A percentile compares a stretch with the other conserved stretches of the same genome.
Evolutionary conservation across 2,329 filamentous ascomycete species (phyloP).

Genomic region (Plenodomus biglobosus): DNA sequence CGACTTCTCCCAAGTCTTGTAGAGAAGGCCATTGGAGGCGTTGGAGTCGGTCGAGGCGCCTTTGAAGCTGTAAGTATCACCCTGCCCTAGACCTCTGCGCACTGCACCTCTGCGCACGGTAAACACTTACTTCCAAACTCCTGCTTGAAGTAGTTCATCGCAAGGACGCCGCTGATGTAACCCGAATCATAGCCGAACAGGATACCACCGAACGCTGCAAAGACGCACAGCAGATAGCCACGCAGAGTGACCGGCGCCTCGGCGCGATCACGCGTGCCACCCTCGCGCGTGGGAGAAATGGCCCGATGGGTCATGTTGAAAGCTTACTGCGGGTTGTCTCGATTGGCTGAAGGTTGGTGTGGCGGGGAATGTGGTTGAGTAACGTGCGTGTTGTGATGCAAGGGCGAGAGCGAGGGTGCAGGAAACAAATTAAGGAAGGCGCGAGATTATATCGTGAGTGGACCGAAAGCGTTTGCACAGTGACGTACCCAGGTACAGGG

Average conservation of each 20-base stretch:
- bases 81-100: neutral
- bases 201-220: conserved; percentile 59
- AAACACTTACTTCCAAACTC: conserved; percentile 44
- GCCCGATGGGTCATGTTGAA: conserved; percentile 21
- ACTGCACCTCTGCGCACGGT: neutral
- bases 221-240: conserved; percentile 50
- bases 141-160: conserved; percentile 43
- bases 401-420: conserved; percentile 1
- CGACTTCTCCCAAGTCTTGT: conserved; percentile 59
- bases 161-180: conserved; percentile 69
- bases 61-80: conserved; percentile 49
- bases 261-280: conserved; percentile 55
- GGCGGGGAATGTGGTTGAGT: neutral
- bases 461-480: conserved; percentile 1
- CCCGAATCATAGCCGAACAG: conserved; percentile 80
- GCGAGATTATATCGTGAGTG: conserved; percentile 5
- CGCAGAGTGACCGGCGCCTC: conserved; percentile 53
- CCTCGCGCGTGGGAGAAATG: no score
- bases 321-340: conserved; percentile 11
- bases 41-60: conserved; percentile 52
- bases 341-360: neutral
- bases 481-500: neutral
- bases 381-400: conserved; percentile 1
- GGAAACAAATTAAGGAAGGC: neutral
- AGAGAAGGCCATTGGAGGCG: conserved; percentile 46